These are phyloP conservation scores for Scleroderma bovista DNA, from an alignment of 768 basidiomycete species.

Conservation along the genomic window DNA sequence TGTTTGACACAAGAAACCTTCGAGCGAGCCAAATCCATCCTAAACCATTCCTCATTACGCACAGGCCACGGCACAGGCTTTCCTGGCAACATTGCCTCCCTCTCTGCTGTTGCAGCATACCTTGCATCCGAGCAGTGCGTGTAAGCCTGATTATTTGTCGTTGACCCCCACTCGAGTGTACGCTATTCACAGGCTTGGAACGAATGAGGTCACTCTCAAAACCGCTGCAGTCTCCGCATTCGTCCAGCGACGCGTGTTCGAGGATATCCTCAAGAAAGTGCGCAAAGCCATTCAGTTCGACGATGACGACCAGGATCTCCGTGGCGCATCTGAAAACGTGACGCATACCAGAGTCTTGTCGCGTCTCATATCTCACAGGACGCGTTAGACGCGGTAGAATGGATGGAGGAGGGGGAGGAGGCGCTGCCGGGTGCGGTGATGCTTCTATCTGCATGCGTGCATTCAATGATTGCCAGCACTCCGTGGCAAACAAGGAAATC, in stretches of 20 bases:
- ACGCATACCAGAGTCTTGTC: constrained; percentile 31
- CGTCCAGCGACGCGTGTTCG: constrained; percentile 14
- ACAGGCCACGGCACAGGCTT: constrained; percentile 27
- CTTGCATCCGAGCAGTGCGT: constrained; percentile 29
- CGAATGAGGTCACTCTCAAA: constrained; percentile 25
- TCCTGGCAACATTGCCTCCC: constrained; percentile 13
- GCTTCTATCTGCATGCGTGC: neutral
- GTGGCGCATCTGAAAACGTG: neutral
- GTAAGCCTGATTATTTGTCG: neutral
- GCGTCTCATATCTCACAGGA: constrained; percentile 16
- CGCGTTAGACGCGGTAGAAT: constrained; percentile 20
- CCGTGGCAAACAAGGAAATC: constrained; percentile 17
- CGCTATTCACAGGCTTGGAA: constrained; percentile 15
- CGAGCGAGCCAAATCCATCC: constrained; percentile 17
- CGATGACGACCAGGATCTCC: neutral
- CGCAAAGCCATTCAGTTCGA: constrained; percentile 10
- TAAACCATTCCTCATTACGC: constrained; percentile 14
- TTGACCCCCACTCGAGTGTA: neutral
- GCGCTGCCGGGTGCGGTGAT: constrained; percentile 23
- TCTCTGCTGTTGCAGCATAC: constrained; percentile 27
- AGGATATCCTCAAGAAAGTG: constrained; percentile 18
- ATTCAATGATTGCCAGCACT: constrained; percentile 10
- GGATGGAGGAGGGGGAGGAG: constrained; percentile 31
- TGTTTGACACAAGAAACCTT: constrained; percentile 20
- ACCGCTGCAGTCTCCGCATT: constrained; percentile 21